Percentiles rank a stretch among this genome's conserved stretches.
phyloP scores from a whole-genome alignment of 305 asterid species.

The Stenogyne calaminthoides region DNA sequence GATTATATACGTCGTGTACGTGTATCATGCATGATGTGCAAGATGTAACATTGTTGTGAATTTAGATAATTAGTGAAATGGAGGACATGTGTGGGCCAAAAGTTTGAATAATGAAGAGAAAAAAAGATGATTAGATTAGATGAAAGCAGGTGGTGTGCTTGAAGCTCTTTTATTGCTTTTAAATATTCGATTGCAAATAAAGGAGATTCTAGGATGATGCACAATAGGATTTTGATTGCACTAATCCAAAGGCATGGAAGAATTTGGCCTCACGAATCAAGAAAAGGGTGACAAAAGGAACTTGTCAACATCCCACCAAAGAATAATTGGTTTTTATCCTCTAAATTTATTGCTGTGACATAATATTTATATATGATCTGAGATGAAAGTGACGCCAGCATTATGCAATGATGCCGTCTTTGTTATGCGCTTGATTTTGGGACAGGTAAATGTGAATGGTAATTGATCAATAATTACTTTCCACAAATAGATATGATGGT shows the following conservation, averaged over 20 bases:
- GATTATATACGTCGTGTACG: too few relatives aligned
- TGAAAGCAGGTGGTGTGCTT: constrained; percentile 53
- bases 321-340: constrained; percentile 43
- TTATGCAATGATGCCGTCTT: constrained; percentile 33
- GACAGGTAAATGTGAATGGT: neutral
- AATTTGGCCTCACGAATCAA: constrained; percentile 64
- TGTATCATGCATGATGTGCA: too few relatives aligned
- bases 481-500: neutral
- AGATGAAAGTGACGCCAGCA: constrained; percentile 35
- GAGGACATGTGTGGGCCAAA: constrained; percentile 49
- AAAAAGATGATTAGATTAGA: constrained; percentile 30
- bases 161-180: constrained; percentile 59
- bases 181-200: constrained; percentile 65
- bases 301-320: constrained; percentile 58
- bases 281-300: constrained; percentile 58
- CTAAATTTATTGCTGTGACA: neutral
- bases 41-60: neutral
- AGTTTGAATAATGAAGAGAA: constrained; percentile 42
- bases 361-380: neutral
- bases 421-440: neutral
- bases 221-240: constrained; percentile 37
- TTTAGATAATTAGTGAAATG: neutral
- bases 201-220: constrained; percentile 93
- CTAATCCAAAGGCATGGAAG: constrained; percentile 38
- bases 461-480: neutral